These are phyloP conservation scores for Cryptococcus amylolentus DNA, from an alignment of 1,284 basidiomycete species.

Conservation along the genomic window DNA sequence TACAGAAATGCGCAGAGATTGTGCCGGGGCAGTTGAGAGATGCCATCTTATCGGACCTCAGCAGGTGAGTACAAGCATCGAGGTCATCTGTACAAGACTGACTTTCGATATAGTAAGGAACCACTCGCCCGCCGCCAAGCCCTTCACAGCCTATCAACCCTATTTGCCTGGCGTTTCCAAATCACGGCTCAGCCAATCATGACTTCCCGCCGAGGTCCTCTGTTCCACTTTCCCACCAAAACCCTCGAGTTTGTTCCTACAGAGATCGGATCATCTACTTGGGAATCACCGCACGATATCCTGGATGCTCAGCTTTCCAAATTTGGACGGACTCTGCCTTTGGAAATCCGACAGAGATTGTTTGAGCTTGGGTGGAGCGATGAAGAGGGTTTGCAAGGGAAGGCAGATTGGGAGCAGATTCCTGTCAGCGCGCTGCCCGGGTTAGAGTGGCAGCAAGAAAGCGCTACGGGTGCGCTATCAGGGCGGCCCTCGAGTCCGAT, in stretches of 20 bases:
- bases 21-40: conserved; percentile 16
- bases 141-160: conserved; percentile 25
- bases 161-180: conserved; percentile 41
- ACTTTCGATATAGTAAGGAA: neutral
- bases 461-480: neutral
- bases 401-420: conserved; percentile 36
- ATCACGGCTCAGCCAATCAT: conserved; percentile 31
- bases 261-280: conserved; percentile 36
- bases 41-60: conserved; percentile 25
- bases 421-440: conserved; percentile 32
- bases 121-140: conserved; percentile 14
- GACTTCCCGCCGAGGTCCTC: conserved; percentile 30
- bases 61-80: conserved; percentile 13
- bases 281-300: conserved; percentile 37
- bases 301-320: conserved; percentile 39
- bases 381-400: conserved; percentile 20
- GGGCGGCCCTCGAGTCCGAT: conserved; percentile 11
- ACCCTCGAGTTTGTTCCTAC: conserved; percentile 39
- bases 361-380: conserved; percentile 46
- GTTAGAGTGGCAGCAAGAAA: conserved; percentile 16
- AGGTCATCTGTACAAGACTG: neutral
- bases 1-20: conserved; percentile 41
- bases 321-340: conserved; percentile 35
- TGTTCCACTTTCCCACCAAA: conserved; percentile 33
- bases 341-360: conserved; percentile 40